phyloP scores from a whole-genome alignment of 2,329 filamentous ascomycete species.

The Plectosphaerella sp. region DNA sequence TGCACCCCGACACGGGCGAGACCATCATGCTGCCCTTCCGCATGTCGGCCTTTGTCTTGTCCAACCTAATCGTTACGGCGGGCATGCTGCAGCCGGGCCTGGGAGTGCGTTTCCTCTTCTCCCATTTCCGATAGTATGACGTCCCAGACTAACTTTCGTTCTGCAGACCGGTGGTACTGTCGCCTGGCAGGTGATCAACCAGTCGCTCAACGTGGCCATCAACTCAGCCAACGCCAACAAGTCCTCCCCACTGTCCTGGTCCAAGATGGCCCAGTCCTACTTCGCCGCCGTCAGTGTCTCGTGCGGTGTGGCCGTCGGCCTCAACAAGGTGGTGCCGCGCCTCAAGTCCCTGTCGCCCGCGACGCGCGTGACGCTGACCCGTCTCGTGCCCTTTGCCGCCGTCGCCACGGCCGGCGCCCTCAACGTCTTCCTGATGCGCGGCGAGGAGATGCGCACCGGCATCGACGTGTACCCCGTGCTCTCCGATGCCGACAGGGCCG shows the following conservation, averaged over 20 bases:
- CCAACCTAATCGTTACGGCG: slow-evolving; percentile 89
- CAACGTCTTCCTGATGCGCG: slow-evolving; percentile 97
- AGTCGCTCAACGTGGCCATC: slow-evolving; percentile 96
- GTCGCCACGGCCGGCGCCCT: slow-evolving; percentile 87
- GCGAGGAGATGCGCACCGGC: slow-evolving; percentile 87
- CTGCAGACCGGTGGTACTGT: slow-evolving; percentile 73
- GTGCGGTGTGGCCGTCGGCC: slow-evolving; percentile 86
- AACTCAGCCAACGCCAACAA: slow-evolving; percentile 99
- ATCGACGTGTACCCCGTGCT: slow-evolving; percentile 90
- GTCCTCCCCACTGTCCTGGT: slow-evolving; percentile 78
- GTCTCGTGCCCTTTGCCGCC: slow-evolving; percentile 94
- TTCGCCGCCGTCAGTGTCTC: slow-evolving; percentile 86
- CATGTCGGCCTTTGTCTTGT: slow-evolving; percentile 93
- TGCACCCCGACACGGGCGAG: slow-evolving; percentile 92
- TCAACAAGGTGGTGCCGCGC: slow-evolving; percentile 85
- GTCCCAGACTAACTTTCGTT: slow-evolving; percentile 2
- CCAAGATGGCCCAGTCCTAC: slow-evolving; percentile 84
- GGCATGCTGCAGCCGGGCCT: slow-evolving; percentile 95
- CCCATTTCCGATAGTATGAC: neutral
- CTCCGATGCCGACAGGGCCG: slow-evolving; percentile 62
- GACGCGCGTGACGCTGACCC: slow-evolving; percentile 70
- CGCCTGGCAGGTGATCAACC: slow-evolving; percentile 93
- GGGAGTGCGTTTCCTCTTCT: slow-evolving; percentile 42
- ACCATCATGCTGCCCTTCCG: slow-evolving; percentile 92
- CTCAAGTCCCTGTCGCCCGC: slow-evolving; percentile 71